These are phyloP conservation scores for Spirogloea muscicola DNA, from an alignment of 139 green algal genomes.

Conservation along the genomic window DNA sequence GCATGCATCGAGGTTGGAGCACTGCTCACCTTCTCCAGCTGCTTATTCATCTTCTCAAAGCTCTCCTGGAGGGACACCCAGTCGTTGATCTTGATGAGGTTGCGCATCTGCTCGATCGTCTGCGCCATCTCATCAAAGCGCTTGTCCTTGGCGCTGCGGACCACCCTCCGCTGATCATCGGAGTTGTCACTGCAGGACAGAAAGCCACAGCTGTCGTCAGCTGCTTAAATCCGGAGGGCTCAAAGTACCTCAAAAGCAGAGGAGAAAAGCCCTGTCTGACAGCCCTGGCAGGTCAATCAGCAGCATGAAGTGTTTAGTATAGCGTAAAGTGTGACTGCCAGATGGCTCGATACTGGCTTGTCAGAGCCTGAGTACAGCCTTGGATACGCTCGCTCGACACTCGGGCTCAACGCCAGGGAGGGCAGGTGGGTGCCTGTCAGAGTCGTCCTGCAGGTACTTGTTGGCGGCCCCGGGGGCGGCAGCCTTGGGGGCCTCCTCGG, in stretches of 20 bases:
- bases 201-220: too few relatives aligned
- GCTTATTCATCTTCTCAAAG: constrained; percentile 98
- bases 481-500: constrained; percentile 2
- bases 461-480: not conserved
- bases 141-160: constrained; percentile 82
- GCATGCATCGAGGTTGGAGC: too few relatives aligned
- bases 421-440: constrained; percentile 65
- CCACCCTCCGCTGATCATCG: constrained; percentile 60
- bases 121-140: constrained; percentile 73
- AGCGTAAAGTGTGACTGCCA: not conserved
- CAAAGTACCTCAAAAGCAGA: too few relatives aligned
- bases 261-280: not conserved
- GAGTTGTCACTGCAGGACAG: constrained; percentile 21
- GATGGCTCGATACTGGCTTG: not conserved
- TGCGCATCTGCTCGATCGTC: constrained; percentile 72
- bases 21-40: constrained; percentile 83
- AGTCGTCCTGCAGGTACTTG: constrained; percentile 55
- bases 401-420: not conserved
- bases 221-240: too few relatives aligned
- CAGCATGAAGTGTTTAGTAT: too few relatives aligned
- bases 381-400: not conserved
- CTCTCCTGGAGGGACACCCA: constrained; percentile 83
- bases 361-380: not conserved
- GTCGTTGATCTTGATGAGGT: constrained; percentile 99
- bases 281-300: not conserved